Conservation (phyloP, 257 asterid genomes). For the Solanum lignicaule region DNA sequence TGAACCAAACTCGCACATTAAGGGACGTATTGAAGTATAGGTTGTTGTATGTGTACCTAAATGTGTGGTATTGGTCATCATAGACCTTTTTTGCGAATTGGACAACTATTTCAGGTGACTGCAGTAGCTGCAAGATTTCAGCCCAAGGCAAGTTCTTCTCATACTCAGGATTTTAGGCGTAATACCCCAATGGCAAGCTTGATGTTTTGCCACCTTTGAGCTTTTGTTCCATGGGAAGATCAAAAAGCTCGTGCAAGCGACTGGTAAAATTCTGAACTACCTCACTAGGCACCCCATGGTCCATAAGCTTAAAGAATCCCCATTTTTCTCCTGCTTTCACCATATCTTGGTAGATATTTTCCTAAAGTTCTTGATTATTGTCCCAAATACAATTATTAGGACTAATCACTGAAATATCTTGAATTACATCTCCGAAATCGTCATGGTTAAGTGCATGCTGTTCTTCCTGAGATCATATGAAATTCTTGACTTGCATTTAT, state of each 20-base stretch:
- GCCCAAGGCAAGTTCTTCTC: slow-evolving; percentile 19
- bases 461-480: slow-evolving; percentile 11
- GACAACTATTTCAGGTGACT: slow-evolving; percentile 9
- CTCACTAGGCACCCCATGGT: slow-evolving; percentile 12
- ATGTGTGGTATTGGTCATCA: slow-evolving; percentile 8
- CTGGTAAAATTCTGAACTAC: not conserved
- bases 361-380: not conserved
- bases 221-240: slow-evolving; percentile 17
- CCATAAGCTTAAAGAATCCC: slow-evolving; percentile 15
- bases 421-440: not conserved
- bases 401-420: slow-evolving; percentile 12
- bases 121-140: slow-evolving; percentile 15
- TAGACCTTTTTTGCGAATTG: slow-evolving; percentile 5
- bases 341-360: slow-evolving; percentile 1
- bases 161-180: slow-evolving; percentile 8
- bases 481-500: slow-evolving; percentile 9
- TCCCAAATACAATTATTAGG: not conserved
- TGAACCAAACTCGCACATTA: not conserved
- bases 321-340: slow-evolving; percentile 16
- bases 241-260: slow-evolving; percentile 4
- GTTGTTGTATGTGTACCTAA: not conserved
- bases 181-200: slow-evolving; percentile 11
- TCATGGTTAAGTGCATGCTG: slow-evolving; percentile 8
- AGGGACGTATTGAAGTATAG: not conserved
- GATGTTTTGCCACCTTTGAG: slow-evolving; percentile 9